A percentile compares a stretch with the other conserved stretches of the same genome.
Evolutionary conservation across 2,329 filamentous ascomycete species (phyloP).

Genomic region (Fusarium temperatum): DNA sequence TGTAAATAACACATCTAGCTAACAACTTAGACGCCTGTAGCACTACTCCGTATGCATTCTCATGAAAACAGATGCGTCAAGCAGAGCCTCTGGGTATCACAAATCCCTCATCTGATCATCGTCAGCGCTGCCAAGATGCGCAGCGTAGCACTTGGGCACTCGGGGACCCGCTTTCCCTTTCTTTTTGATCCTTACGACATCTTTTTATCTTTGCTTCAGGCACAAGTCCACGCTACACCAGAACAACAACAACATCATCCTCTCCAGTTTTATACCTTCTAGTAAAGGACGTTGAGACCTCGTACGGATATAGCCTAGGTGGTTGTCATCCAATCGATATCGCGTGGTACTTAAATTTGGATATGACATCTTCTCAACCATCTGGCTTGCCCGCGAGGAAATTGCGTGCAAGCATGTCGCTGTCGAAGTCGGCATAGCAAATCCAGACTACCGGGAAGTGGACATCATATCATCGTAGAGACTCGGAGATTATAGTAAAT

Average conservation of each 20-base stretch:
- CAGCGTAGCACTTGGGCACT: neutral
- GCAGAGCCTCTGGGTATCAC: too few species aligned
- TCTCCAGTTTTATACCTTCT: neutral
- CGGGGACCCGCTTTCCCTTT: too few species aligned
- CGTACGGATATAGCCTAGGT: slow-evolving; percentile 43
- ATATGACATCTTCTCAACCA: slow-evolving; percentile 44
- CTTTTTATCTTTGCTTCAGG: too few species aligned
- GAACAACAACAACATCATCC: neutral
- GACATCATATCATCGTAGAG: neutral
- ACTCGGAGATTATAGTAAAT: accelerated
- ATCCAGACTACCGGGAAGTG: slow-evolving; percentile 27
- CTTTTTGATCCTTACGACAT: neutral
- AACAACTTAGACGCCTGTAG: too few species aligned
- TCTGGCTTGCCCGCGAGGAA: slow-evolving; percentile 46
- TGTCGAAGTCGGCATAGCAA: slow-evolving; percentile 44
- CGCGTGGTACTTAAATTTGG: slow-evolving; percentile 43
- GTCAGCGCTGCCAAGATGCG: neutral
- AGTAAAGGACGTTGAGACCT: neutral
- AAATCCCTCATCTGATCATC: neutral
- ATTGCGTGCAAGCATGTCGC: slow-evolving; percentile 41
- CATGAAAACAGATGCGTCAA: neutral
- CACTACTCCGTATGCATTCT: neutral
- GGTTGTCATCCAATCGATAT: slow-evolving; percentile 52
- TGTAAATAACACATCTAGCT: too few species aligned
- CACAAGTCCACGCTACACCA: neutral